Base-by-base conservation (phyloP, 768 basidiomycete species). In the Nevesoporus exiguus region DNA sequence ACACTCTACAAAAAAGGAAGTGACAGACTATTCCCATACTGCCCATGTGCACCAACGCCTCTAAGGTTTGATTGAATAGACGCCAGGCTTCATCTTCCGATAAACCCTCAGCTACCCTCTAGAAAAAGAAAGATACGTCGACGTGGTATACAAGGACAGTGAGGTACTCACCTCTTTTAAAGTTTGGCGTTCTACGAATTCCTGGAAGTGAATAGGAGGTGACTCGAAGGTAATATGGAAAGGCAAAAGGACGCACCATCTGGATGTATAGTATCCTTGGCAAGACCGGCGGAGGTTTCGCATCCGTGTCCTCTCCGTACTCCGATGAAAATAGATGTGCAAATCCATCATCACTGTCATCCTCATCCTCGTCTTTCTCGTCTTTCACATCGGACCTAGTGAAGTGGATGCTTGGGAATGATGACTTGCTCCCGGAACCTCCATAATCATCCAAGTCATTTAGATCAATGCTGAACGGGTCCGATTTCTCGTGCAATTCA, bases 111-210 rank as follows among this genome's bases (percentile, higher is more conserved):
- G 86, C 86, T 31, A 94, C 82, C 41, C 87, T 77, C 85, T 87
- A 47, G 4, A n/a, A 30, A 47, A 29, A 13, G 45, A 31, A 27
- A 19, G 22, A 21, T 61, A 19, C 50, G 50, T 19, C 51, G 45
- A 42, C 22, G 44, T 11, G 30, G 2, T 17, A 40, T 25, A 34
- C 17, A 46, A 30, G 8, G 8, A 41, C 11, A 14, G 40, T 41
- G 25, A 36, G 24, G 9, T 8, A 49, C 46, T 30, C 25, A 85
- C 90, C 79, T 97, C 94, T 69, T 82, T 84, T 64, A 98, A 69
- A 0, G 94, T 98, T 72, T 96, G 93, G 22, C 88, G 80, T 68
- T 93, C 92, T 9, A 93, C 92, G 61, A 90, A 94, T 71, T 93
- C 92, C 89, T 92, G 61, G 19, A 37, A 30, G 31, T 10, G 30